Evolutionary conservation across 2,329 filamentous ascomycete species (phyloP).

Genomic region (Aspergillus fructus): DNA sequence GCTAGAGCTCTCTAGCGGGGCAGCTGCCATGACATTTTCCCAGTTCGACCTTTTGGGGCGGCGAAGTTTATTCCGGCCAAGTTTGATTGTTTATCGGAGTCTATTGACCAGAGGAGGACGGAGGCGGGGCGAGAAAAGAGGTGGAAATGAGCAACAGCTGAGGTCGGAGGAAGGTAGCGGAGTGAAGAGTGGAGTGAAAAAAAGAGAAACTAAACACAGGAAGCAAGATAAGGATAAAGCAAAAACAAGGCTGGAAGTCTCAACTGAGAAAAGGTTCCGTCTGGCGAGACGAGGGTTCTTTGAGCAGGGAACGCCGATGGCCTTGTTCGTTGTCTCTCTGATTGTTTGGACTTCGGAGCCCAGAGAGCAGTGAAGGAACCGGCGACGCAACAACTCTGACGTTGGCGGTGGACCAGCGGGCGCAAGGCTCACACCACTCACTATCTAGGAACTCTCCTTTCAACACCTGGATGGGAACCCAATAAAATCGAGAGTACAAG

Average conservation of each 20-base stretch:
- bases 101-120: background rate
- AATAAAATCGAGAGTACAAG: background rate
- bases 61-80: slow-evolving; percentile 1
- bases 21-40: slow-evolving; percentile 47
- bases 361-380: background rate
- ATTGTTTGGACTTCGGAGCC: background rate
- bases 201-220: slow-evolving; percentile 1
- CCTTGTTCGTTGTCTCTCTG: background rate
- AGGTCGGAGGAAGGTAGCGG: background rate
- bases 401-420: slow-evolving; percentile 10
- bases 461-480: background rate
- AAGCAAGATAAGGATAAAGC: background rate
- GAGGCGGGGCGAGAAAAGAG: background rate
- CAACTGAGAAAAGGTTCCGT: background rate
- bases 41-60: slow-evolving; percentile 11
- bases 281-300: background rate
- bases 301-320: background rate
- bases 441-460: background rate
- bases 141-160: slow-evolving; percentile 1
- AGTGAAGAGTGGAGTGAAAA: slow-evolving; percentile 8
- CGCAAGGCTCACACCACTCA: background rate
- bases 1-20: slow-evolving; percentile 47
- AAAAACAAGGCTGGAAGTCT: background rate
- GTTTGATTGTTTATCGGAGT: background rate
- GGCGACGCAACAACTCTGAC: slow-evolving; percentile 4